Percentiles rank a stretch among this genome's conserved stretches.
These are phyloP conservation scores for Micromonas commoda DNA, from an alignment of 139 green algal genomes.

Conservation along the genomic window DNA sequence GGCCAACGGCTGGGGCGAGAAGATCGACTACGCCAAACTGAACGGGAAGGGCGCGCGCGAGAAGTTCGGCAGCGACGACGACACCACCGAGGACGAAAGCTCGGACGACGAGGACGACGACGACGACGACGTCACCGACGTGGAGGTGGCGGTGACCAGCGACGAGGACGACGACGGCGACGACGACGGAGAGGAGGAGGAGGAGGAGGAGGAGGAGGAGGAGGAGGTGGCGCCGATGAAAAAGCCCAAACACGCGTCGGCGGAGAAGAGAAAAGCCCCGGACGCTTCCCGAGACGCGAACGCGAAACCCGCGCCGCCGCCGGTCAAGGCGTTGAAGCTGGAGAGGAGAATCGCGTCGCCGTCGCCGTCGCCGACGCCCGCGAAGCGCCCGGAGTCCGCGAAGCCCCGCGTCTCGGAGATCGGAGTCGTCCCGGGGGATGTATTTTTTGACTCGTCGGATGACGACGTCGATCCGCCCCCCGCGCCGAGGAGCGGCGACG, in stretches of 20 bases:
- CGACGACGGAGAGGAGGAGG: not conserved
- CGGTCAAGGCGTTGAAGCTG: too few relatives aligned
- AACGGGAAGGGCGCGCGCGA: not conserved
- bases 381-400: too few relatives aligned
- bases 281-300: not conserved
- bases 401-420: too few relatives aligned
- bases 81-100: not conserved
- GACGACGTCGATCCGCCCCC: too few relatives aligned
- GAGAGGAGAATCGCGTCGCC: too few relatives aligned
- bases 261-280: not conserved
- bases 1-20: not conserved
- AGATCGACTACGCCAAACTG: not conserved
- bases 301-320: not conserved
- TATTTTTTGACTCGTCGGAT: too few relatives aligned
- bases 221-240: not conserved
- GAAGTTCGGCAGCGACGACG: not conserved
- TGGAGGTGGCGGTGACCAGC: not conserved
- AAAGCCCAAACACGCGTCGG: too few relatives aligned
- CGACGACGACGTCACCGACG: not conserved
- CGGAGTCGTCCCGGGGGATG: too few relatives aligned
- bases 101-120: not conserved
- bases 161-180: not conserved
- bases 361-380: too few relatives aligned
- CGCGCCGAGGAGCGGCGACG: too few relatives aligned
- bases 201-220: not conserved